phyloP scores from a whole-genome alignment of 2,329 filamentous ascomycete species.

The Thielaviopsis ethacetica region DNA sequence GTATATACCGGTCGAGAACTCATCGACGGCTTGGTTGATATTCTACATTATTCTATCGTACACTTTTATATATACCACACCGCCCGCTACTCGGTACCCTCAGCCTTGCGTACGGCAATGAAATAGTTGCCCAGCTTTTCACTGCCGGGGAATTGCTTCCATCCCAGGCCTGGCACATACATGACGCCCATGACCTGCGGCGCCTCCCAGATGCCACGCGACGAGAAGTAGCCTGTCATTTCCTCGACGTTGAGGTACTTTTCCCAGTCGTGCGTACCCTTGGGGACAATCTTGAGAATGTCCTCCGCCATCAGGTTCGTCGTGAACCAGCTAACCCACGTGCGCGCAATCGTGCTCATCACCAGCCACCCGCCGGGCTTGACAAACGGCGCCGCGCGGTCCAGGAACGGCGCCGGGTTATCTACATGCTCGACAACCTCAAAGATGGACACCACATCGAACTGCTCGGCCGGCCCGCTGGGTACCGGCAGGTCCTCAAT shows the following conservation, averaged over 20 bases:
- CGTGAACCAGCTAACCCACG: slow-evolving; percentile 75
- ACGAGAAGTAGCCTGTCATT: slow-evolving; percentile 40
- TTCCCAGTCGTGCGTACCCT: slow-evolving; percentile 87
- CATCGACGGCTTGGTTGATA: neutral
- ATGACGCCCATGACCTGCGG: slow-evolving; percentile 61
- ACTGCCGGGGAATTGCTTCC: slow-evolving; percentile 66
- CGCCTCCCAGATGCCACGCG: slow-evolving; percentile 40
- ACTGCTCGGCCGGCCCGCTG: slow-evolving; percentile 27
- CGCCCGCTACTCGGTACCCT: neutral
- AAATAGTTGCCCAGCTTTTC: slow-evolving; percentile 93
- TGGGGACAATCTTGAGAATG: slow-evolving; percentile 70
- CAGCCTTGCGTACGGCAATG: slow-evolving; percentile 53
- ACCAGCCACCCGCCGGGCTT: slow-evolving; percentile 87
- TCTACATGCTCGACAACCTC: slow-evolving; percentile 92
- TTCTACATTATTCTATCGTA: neutral
- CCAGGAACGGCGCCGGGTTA: slow-evolving; percentile 56
- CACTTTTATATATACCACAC: neutral
- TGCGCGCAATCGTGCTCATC: slow-evolving; percentile 80
- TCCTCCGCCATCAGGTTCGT: slow-evolving; percentile 90
- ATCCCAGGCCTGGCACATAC: slow-evolving; percentile 80
- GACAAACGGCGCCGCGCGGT: slow-evolving; percentile 56
- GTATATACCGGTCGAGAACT: neutral
- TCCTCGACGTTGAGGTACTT: slow-evolving; percentile 89
- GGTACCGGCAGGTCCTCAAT: slow-evolving; percentile 51
- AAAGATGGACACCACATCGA: slow-evolving; percentile 75